Evolutionary conservation across 164 flowering plant species (phyloP), one percentile per base, ranked within the genome.

Genomic region (Stephania japonica): DNA sequence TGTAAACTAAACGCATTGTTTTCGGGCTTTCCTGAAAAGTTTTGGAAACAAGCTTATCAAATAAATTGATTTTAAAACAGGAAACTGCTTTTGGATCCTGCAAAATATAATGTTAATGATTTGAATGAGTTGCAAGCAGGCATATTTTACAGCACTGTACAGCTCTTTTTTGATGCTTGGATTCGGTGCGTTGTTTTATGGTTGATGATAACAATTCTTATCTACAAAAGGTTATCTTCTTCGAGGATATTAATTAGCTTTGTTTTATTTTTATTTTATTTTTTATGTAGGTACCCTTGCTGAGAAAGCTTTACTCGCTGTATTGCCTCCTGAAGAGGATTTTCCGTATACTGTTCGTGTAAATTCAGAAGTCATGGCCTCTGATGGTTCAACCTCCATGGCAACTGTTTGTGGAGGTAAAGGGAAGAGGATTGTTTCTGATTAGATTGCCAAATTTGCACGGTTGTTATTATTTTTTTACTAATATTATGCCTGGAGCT

Each of bases 361-460:
- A 71, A 95, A 93, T 85, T 91, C 99, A 23, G 99, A 93, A 82
- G 98, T 95, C 71, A 93, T 95, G 98, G 96, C 96, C 42, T 95
- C 99, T 74, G 99, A 95, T 87, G 99, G 99, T 75, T 95, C 99
- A 32, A 95, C 99, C 68, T 95, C 99, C 47, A 95, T 95, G 99
- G 99, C 99, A 70, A 85, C 92, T 78, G 99, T 95, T 43, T 95
- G 98, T 84, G 99, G 93, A 88, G 99, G 99, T 92, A 47, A 12
- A 47, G 53, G 16, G 53, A 47, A 16, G 11, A 7, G 53, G 53
- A 47, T 32, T 32, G 38, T 32, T 32, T 32, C 2, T 32, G 38
- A 32, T 32, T 32, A 32, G 38, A 32, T 32, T 32, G 38, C 38
- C 38, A 32, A 32, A 4, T 44, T 44, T 8, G 3, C 50, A 44